Conservation (phyloP, 108 stramenopile genomes). For the Nannochloropsis gaditana region DNA sequence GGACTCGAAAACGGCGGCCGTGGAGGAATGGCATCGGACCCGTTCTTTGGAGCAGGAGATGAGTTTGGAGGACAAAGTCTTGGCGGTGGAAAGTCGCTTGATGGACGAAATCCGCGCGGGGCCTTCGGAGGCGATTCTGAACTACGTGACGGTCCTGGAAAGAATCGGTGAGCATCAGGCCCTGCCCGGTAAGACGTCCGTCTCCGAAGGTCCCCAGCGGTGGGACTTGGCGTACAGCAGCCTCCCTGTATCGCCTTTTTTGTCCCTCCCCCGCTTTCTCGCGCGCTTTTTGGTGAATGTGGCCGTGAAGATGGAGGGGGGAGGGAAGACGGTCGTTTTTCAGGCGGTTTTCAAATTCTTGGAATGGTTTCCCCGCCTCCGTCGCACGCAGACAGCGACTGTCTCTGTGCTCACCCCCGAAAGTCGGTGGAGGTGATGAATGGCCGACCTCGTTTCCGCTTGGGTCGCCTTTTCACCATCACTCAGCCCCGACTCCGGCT, state of each 20-base stretch:
- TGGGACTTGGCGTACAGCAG: not conserved
- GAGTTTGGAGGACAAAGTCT: not conserved
- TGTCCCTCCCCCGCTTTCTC: not conserved
- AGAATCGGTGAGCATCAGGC: not conserved
- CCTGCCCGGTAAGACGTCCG: not conserved
- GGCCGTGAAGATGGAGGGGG: not conserved
- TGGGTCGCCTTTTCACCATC: not conserved
- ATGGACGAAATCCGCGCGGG: not conserved
- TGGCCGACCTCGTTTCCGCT: not conserved
- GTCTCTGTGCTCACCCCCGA: not conserved
- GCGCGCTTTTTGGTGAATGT: not conserved
- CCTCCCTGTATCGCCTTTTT: not conserved
- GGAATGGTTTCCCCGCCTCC: not conserved
- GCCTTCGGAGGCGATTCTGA: not conserved
- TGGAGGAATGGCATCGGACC: conserved; percentile 10
- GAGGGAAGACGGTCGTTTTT: not conserved
- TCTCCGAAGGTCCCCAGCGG: not conserved
- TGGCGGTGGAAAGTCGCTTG: not conserved
- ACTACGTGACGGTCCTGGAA: not conserved
- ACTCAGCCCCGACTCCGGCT: not conserved
- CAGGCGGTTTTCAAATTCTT: not conserved
- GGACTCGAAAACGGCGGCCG: not conserved
- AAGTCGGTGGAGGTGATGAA: conserved; percentile 20
- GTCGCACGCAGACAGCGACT: not conserved
- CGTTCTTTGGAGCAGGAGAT: not conserved